Evolutionary conservation across 148 eudicot species (phyloP).

Genomic region (Persicaria tinctoria): DNA sequence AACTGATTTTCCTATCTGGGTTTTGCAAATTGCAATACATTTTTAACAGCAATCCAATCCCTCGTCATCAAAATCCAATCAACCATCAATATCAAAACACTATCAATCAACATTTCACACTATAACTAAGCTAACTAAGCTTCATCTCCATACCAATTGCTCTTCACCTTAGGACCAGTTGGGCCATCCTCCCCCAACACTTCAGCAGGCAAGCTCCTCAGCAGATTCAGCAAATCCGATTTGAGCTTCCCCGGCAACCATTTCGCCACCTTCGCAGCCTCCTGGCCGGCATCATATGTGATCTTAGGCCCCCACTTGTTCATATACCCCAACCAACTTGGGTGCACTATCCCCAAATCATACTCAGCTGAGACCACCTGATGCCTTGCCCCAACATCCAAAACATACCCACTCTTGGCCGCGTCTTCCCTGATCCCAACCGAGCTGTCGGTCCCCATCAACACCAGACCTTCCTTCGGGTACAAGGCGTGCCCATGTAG

Average conservation of each 20-base stretch:
- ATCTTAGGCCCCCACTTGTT: constrained; percentile 37
- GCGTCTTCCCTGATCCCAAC: constrained; percentile 31
- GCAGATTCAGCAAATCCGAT: constrained; percentile 13
- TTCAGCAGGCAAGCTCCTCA: constrained; percentile 30
- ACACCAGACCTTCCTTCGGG: constrained; percentile 21
- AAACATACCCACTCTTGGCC: constrained; percentile 12
- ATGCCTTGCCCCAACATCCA: constrained; percentile 20
- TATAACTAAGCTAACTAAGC: neutral
- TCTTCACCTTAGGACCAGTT: constrained; percentile 32
- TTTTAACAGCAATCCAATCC: neutral
- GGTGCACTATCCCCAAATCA: constrained; percentile 22
- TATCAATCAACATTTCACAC: neutral
- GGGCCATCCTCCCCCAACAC: constrained; percentile 38
- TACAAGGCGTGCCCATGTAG: constrained; percentile 36
- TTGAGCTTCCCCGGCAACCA: constrained; percentile 27
- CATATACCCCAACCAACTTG: constrained; percentile 29
- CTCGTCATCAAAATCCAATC: neutral
- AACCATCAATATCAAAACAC: neutral
- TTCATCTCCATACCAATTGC: constrained; percentile 39
- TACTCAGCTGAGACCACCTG: constrained; percentile 32
- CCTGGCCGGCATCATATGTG: constrained; percentile 23
- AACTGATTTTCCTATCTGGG: neutral
- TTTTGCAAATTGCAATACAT: neutral
- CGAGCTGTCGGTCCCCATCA: constrained; percentile 19
- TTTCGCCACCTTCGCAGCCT: constrained; percentile 21